Evolutionary conservation across 345 rosid species (phyloP).

Genomic region (Gossypium raimondii): DNA sequence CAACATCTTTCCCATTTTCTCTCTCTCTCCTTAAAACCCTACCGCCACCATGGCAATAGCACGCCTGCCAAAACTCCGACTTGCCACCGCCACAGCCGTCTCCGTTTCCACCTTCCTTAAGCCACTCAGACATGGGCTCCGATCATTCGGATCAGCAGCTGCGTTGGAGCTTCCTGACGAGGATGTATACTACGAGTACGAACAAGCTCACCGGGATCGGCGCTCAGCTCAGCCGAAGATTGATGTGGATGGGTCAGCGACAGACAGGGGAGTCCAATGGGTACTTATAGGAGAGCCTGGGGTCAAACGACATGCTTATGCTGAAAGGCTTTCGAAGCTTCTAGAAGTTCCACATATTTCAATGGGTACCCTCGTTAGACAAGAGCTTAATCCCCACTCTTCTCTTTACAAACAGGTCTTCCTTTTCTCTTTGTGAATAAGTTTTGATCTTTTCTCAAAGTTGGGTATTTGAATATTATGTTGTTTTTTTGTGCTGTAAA

Average conservation of each 20-base stretch:
- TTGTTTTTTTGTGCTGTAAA: not conserved
- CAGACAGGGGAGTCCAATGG: conserved; percentile 92
- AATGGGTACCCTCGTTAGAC: conserved; percentile 80
- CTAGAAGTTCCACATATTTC: conserved; percentile 90
- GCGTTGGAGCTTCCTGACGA: conserved; percentile 51
- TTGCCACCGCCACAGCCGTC: conserved; percentile 7
- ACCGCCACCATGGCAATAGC: conserved; percentile 68
- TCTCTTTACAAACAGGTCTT: conserved; percentile 65
- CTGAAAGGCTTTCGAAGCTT: conserved; percentile 72
- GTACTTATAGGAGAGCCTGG: conserved; percentile 81
- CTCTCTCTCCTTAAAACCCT: conserved; percentile 17
- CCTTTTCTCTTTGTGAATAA: not conserved
- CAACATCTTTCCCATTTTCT: not conserved
- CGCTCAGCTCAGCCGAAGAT: conserved; percentile 22
- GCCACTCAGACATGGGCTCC: conserved; percentile 21
- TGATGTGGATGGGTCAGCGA: conserved; percentile 34
- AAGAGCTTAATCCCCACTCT: conserved; percentile 75
- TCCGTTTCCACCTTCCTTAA: conserved; percentile 1
- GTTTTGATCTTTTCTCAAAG: not conserved
- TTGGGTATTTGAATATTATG: not conserved
- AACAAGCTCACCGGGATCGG: conserved; percentile 12
- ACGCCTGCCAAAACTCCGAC: conserved; percentile 44
- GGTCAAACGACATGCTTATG: conserved; percentile 69
- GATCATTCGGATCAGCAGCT: conserved; percentile 64
- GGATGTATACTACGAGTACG: conserved; percentile 37